These are phyloP conservation scores for Ziziphus jujuba DNA, from an alignment of 306 rosid genomes.

Conservation along the genomic window DNA sequence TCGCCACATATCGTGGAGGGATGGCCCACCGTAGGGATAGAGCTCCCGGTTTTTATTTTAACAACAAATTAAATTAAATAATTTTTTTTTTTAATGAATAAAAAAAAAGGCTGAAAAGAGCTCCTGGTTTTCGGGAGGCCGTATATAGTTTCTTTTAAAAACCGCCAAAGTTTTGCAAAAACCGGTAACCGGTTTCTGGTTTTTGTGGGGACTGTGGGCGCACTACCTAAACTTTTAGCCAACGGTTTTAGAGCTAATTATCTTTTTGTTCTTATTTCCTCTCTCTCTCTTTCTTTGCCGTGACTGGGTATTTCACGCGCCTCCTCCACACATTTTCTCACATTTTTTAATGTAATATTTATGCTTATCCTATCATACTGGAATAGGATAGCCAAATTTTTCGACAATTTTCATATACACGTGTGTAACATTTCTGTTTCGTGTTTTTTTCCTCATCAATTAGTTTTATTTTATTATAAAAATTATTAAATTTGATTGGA, in stretches of 20 bases:
- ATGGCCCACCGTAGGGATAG: constrained; percentile 31
- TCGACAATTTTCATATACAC: too few species aligned
- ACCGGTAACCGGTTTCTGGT: constrained; percentile 44
- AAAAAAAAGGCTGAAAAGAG: constrained; percentile 22
- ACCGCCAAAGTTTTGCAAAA: constrained; percentile 27
- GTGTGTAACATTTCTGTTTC: too few species aligned
- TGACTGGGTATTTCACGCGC: not conserved
- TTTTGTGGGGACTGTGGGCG: constrained; percentile 60
- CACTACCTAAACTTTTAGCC: constrained; percentile 30
- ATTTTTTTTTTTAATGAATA: not conserved
- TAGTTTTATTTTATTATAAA: too few species aligned
- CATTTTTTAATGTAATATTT: not conserved
- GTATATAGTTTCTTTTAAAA: constrained; percentile 21
- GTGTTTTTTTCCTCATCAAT: too few species aligned
- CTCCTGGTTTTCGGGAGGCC: constrained; percentile 90
- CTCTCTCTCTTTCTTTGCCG: not conserved
- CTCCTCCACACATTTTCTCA: not conserved
- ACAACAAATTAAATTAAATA: not conserved
- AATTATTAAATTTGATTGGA: too few species aligned
- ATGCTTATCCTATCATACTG: constrained; percentile 1
- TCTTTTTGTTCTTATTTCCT: not conserved
- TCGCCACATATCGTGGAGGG: constrained; percentile 75
- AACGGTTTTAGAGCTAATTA: constrained; percentile 38
- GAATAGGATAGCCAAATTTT: not conserved
- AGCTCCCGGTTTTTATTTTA: constrained; percentile 5